Base-by-base conservation (phyloP, 306 rosid species). In the Prunus fruticosa region DNA sequence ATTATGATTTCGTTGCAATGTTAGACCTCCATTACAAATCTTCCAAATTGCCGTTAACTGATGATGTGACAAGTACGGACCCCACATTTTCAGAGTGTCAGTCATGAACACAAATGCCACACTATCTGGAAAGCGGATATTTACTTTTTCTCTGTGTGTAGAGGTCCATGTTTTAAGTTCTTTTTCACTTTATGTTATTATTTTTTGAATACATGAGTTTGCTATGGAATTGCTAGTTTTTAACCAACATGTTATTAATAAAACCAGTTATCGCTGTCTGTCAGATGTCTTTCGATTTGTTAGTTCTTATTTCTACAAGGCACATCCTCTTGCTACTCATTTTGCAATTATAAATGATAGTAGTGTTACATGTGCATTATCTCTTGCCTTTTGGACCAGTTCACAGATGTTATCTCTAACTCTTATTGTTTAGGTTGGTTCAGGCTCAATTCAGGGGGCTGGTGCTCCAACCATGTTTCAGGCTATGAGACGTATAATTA, bases 401-500 rank as follows among this genome's bases (percentile, higher is more conserved):
- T 53, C 57, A 52, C 77, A 64, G 49, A 76, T 43, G 53, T 43
- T 27, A 49, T 23, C 63, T 68, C 64, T 82, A 82, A 80, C 79
- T 81, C 79, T 71, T 72, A 13, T 41, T 79, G 23, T 86, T 78
- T 90, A 94, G 98, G 98, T 94, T 77, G 98, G 97, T 86, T 94
- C 98, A 88, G 95, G 76, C 81, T 94, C 98, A 79, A 76, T 88
- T 81, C 98, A 94, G 83, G 98, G 97, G 82, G 98, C 98, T 85
- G 98, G 98, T 80, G 98, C 98, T 53, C 97, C 98, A 74, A 94
- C 97, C 67, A 94, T 92, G 92, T 94, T 94, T 87, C 97, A 94
- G 90, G 97, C 95, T 72, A 94, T 94, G 86, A 94, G 89, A 75
- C 97, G 97, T 71, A 89, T 94, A 77, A 84, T 82, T 74, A 86